Evolutionary conservation across 1,284 basidiomycete species (phyloP), one percentile per base, ranked within the genome.

Genomic region (Sutorius eximius): DNA sequence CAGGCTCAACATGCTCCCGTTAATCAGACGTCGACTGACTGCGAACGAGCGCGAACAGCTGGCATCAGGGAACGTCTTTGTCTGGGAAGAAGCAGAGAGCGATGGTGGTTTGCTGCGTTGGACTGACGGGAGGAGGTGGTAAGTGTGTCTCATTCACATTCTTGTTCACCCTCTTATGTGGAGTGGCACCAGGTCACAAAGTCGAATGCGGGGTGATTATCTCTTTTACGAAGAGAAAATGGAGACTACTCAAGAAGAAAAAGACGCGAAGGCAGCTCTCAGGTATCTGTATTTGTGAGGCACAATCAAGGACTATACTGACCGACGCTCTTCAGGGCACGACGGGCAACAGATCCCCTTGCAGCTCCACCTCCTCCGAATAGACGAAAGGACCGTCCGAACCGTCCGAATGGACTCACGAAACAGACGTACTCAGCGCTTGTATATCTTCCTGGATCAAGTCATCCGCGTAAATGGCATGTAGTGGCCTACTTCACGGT

Each of bases 71-170:
- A 86, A 89, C 59, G 80, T 90, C 34, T 91, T 89, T 62, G 89
- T 91, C 40, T 91, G 89, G 89, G 87, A 90, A 64, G 87, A 90
- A 66, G 87, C 86, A 12, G 87, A 89, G 62, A 84, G 86, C 51
- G 87, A 89, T 64, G 86, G 87, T 10, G 87, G 87, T 16, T 70
- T 90, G 22, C 75, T 89, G 52, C 77, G 88, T 33, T 90, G 87
- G 87, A 90, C 87, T 10, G 87, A 90, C 63, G 87, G 87, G 7
- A 76, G 86, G 59, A 75, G 86, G 73, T 90, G 87, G 87, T 85
- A 65, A 55, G 72, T 62, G 48, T 38, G 34, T 55, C 9, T 48
- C 51, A 22, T 44, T 41, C 38, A 18, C 27, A 4, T 22, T 42
- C 37, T 45, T 40, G 16, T 43, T 38, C 10, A 20, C 32, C 48